phyloP scores from a whole-genome alignment of 306 rosid species.

The Pyrus communis region DNA sequence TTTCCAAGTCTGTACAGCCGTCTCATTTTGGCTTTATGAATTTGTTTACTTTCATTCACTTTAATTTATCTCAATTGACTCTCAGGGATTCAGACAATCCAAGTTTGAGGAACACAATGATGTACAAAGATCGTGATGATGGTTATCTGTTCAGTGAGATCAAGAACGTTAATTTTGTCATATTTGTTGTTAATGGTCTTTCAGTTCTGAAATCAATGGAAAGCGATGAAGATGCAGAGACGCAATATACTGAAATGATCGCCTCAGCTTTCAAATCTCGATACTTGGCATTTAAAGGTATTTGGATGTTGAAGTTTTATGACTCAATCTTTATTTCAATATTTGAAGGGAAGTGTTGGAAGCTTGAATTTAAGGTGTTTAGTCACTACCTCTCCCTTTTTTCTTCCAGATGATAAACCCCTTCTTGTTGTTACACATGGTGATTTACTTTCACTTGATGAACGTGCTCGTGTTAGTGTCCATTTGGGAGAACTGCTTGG shows the following conservation, averaged over 20 bases:
- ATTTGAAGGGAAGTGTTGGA: not conserved
- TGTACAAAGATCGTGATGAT: constrained; percentile 34
- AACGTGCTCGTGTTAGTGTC: constrained; percentile 49
- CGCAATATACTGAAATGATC: constrained; percentile 24
- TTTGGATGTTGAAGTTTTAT: constrained; percentile 3
- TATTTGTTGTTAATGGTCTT: constrained; percentile 60
- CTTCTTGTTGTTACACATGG: constrained; percentile 75
- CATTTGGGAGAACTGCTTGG: constrained; percentile 67
- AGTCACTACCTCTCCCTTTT: not conserved
- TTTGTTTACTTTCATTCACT: constrained; percentile 8
- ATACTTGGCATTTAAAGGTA: constrained; percentile 69
- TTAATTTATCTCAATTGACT: constrained; percentile 26
- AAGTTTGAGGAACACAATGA: constrained; percentile 38
- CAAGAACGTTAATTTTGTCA: constrained; percentile 60
- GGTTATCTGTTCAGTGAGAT: constrained; percentile 29
- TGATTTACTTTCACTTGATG: constrained; percentile 63
- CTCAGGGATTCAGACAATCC: constrained; percentile 51
- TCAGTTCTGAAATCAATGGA: constrained; percentile 57
- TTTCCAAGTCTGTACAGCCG: constrained; percentile 1
- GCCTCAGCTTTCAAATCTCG: constrained; percentile 60
- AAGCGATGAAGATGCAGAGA: constrained; percentile 26
- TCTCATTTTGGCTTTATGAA: constrained; percentile 2
- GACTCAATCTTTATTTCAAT: not conserved
- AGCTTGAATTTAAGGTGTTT: not conserved
- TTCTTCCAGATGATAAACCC: constrained; percentile 74